Conservation (phyloP, 2,329 filamentous ascomycete species). For the Penicillium palitans region DNA sequence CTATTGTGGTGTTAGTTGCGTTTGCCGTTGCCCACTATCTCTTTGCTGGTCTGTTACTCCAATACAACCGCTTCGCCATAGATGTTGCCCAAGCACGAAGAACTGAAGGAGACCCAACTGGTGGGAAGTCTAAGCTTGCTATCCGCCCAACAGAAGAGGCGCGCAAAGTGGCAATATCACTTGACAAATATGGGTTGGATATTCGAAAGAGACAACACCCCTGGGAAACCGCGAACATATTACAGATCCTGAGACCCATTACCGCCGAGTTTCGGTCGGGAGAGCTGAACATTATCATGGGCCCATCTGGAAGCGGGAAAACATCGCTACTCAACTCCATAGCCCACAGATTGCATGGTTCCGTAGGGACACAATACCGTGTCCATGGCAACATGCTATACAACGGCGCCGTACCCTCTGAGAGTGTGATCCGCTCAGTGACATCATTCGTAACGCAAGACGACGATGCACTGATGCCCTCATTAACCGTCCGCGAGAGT, state of each 20-base stretch:
- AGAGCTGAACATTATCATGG: slow-evolving; percentile 74
- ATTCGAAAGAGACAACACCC: slow-evolving; percentile 61
- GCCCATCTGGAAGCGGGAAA: slow-evolving; percentile 74
- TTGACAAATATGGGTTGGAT: slow-evolving; percentile 64
- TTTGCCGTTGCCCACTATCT: slow-evolving; percentile 65
- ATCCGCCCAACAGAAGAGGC: slow-evolving; percentile 55
- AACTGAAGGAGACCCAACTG: slow-evolving; percentile 61
- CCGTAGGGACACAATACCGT: slow-evolving; percentile 62
- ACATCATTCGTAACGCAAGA: slow-evolving; percentile 78
- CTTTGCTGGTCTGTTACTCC: slow-evolving; percentile 61
- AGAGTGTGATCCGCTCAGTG: slow-evolving; percentile 68
- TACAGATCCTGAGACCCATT: slow-evolving; percentile 65
- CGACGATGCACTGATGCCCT: slow-evolving; percentile 72
- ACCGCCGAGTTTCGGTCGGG: slow-evolving; percentile 67
- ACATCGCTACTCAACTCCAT: slow-evolving; percentile 73
- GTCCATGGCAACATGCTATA: slow-evolving; percentile 65
- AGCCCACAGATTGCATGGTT: slow-evolving; percentile 65
- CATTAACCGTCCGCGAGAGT: slow-evolving; percentile 73
- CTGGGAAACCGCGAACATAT: slow-evolving; percentile 45
- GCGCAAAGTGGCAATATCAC: slow-evolving; percentile 63
- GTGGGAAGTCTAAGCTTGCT: slow-evolving; percentile 69
- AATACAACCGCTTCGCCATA: slow-evolving; percentile 67
- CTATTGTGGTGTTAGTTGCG: slow-evolving; percentile 62
- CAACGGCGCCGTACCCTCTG: slow-evolving; percentile 67
- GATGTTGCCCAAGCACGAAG: slow-evolving; percentile 64